Conservation (phyloP, 2,329 filamentous ascomycete genomes). For the Epichloe scottii region DNA sequence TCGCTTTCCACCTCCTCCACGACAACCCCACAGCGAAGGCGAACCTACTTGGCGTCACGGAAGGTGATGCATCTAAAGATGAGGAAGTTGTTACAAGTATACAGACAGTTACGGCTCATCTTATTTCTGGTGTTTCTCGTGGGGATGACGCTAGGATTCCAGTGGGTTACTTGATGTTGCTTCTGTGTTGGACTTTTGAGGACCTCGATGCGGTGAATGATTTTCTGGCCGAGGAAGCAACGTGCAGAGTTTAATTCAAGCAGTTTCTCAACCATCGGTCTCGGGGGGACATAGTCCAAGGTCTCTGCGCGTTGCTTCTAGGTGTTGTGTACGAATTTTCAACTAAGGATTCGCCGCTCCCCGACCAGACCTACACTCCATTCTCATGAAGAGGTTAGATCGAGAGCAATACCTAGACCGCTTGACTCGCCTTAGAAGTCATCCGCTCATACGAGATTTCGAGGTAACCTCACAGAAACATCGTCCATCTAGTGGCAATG, state of each 20-base stretch:
- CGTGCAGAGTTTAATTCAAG: constrained; percentile 72
- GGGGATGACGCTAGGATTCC: constrained; percentile 67
- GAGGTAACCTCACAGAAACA: constrained; percentile 69
- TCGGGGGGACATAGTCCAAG: constrained; percentile 59
- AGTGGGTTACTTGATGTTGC: constrained; percentile 78
- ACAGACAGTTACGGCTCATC: constrained; percentile 73
- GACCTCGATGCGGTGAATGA: constrained; percentile 86
- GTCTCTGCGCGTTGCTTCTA: constrained; percentile 71
- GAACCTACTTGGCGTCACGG: constrained; percentile 67
- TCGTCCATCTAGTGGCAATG: constrained; percentile 30
- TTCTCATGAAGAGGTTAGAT: constrained; percentile 65
- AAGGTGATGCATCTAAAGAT: constrained; percentile 77
- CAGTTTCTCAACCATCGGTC: constrained; percentile 46
- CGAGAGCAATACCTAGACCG: constrained; percentile 80
- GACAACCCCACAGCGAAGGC: constrained; percentile 71
- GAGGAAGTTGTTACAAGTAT: constrained; percentile 95
- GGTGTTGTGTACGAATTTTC: constrained; percentile 94
- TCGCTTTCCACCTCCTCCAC: constrained; percentile 75
- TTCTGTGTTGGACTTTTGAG: constrained; percentile 85
- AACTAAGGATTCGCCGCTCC: constrained; percentile 87
- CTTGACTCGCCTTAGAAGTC: constrained; percentile 62
- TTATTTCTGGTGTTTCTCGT: constrained; percentile 67
- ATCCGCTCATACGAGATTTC: constrained; percentile 74
- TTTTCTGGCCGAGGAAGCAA: constrained; percentile 82
- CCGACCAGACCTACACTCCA: constrained; percentile 64